phyloP scores from a whole-genome alignment of 139 green algal species.

The Spirogloea muscicola region DNA sequence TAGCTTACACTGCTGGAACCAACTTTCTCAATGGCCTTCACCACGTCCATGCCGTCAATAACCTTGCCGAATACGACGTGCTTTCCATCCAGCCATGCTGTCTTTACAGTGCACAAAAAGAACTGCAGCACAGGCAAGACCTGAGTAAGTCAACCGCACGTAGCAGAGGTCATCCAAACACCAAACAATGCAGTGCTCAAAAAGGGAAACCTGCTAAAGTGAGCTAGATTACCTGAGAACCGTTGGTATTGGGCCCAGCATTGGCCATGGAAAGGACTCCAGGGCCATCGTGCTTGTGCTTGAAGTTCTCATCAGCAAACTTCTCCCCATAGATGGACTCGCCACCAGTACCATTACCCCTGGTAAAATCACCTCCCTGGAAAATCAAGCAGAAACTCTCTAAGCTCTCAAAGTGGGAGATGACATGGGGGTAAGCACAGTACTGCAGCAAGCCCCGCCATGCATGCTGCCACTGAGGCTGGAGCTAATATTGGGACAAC shows the following conservation, averaged over 20 bases:
- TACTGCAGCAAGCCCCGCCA: too few species aligned
- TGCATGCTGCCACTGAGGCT: too few species aligned
- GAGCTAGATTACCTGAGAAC: slow-evolving; percentile 52
- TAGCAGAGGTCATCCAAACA: background rate
- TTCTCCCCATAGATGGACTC: slow-evolving; percentile 58
- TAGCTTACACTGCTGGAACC: slow-evolving; percentile 56
- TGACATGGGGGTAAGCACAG: too few species aligned
- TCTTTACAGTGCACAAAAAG: slow-evolving; percentile 56
- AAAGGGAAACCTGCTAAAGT: background rate
- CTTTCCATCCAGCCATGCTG: slow-evolving; percentile 56
- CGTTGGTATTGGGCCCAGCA: slow-evolving; percentile 67
- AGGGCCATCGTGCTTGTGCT: slow-evolving; percentile 69
- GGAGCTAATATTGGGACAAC: too few species aligned
- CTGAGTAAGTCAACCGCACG: background rate
- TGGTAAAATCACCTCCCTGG: slow-evolving; percentile 59
- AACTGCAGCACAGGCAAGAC: slow-evolving; percentile 46
- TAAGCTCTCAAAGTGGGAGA: too few species aligned
- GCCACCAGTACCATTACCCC: slow-evolving; percentile 54
- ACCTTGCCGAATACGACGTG: slow-evolving; percentile 96
- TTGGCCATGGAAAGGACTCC: slow-evolving; percentile 61
- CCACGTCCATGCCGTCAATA: slow-evolving; percentile 90
- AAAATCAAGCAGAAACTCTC: slow-evolving; percentile 9
- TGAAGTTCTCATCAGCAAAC: slow-evolving; percentile 73
- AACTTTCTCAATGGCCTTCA: slow-evolving; percentile 81
- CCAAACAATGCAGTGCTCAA: background rate